Percentiles rank a stretch among this genome's conserved stretches.
phyloP scores from a whole-genome alignment of 1,284 basidiomycete genomes.

The Porogramme epimiltina region DNA sequence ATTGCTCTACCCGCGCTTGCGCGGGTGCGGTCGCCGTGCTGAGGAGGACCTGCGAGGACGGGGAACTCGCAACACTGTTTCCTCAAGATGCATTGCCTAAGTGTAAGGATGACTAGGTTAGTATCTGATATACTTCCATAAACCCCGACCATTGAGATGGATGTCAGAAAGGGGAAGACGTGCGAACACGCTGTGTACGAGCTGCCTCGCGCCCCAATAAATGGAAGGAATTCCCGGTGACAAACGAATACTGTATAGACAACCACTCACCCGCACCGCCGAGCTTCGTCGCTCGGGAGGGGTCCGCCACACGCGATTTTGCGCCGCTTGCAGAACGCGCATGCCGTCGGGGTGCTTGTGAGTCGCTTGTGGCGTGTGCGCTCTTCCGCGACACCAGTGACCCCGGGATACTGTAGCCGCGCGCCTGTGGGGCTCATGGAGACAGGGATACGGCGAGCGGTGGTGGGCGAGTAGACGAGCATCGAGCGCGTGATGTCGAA shows the following conservation, averaged over 20 bases:
- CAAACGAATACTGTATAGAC: neutral
- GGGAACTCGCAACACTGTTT: slow-evolving; percentile 19
- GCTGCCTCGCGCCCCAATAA: neutral
- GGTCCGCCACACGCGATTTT: slow-evolving; percentile 46
- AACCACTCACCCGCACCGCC: slow-evolving; percentile 37
- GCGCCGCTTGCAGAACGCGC: slow-evolving; percentile 42
- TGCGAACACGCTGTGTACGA: neutral
- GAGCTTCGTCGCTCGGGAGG: slow-evolving; percentile 27
- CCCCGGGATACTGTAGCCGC: no score
- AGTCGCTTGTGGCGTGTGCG: slow-evolving; percentile 1
- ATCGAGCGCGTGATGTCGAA: neutral
- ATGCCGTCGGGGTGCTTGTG: slow-evolving; percentile 27
- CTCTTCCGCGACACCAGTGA: no score
- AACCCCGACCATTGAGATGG: neutral
- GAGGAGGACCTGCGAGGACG: no score
- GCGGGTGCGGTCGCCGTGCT: no score
- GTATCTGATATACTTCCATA: neutral
- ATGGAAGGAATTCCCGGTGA: neutral
- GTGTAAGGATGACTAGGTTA: neutral
- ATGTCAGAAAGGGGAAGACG: neutral
- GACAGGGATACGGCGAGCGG: slow-evolving; percentile 16
- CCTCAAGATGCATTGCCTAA: slow-evolving; percentile 18
- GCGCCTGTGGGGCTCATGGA: slow-evolving; percentile 3
- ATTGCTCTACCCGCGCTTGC: no score
- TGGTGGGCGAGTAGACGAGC: slow-evolving; percentile 22